Conservation (phyloP, 148 eudicot genomes). For the Cornus florida region DNA sequence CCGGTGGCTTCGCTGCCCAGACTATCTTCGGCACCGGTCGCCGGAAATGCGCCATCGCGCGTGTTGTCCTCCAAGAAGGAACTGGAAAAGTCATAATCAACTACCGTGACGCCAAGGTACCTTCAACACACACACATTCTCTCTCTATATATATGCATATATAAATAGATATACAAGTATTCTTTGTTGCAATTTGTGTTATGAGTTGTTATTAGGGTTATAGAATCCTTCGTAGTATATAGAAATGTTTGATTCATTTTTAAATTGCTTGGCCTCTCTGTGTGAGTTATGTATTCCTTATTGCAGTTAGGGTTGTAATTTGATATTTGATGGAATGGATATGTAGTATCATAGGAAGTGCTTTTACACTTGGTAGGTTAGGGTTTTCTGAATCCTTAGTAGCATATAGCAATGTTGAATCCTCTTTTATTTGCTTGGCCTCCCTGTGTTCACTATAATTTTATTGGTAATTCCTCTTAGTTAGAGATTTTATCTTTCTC, state of each 20-base stretch:
- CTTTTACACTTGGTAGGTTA: not conserved
- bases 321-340: not conserved
- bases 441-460: not conserved
- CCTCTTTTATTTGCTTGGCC: not conserved
- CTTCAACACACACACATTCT: not conserved
- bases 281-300: too few relatives aligned
- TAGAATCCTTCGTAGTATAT: too few relatives aligned
- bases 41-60: constrained; percentile 80
- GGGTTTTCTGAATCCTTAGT: not conserved
- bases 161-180: too few relatives aligned
- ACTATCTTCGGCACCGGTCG: constrained; percentile 73
- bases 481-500: not conserved
- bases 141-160: too few relatives aligned
- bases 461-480: not conserved
- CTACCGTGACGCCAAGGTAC: constrained; percentile 83
- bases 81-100: constrained; percentile 72
- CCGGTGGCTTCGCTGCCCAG: constrained; percentile 94
- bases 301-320: too few relatives aligned
- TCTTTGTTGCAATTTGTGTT: too few relatives aligned
- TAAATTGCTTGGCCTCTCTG: too few relatives aligned
- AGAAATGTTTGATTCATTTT: too few relatives aligned
- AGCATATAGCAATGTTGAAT: not conserved
- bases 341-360: not conserved
- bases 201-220: too few relatives aligned
- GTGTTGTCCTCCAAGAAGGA: constrained; percentile 94